Evolutionary conservation across 2,329 filamentous ascomycete genomes (phyloP).

Genomic region (Chrysoporthe cubensis): DNA sequence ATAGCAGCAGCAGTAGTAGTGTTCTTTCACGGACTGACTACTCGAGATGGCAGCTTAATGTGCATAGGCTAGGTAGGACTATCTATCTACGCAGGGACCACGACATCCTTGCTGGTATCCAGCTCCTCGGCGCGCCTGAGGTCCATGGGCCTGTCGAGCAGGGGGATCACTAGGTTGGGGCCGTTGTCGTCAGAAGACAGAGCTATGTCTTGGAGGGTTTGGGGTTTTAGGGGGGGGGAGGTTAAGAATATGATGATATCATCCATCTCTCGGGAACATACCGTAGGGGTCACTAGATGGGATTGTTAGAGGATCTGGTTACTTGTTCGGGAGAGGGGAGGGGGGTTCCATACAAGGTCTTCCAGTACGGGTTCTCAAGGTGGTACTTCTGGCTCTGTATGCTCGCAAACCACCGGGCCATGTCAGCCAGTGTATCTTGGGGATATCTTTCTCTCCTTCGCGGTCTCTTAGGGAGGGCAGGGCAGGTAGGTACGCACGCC

Average conservation of each 20-base stretch:
- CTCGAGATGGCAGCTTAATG: not conserved
- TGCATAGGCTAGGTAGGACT: not conserved
- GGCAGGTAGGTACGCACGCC: slow-evolving; percentile 47
- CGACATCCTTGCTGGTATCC: slow-evolving; percentile 57
- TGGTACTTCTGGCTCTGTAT: slow-evolving; percentile 63
- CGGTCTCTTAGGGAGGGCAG: not conserved
- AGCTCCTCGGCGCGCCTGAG: slow-evolving; percentile 69
- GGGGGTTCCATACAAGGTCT: slow-evolving; percentile 57
- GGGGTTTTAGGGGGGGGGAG: not conserved
- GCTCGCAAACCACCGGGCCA: not conserved
- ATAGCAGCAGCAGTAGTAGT: not conserved
- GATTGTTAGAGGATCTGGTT: no score
- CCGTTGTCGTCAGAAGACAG: not conserved
- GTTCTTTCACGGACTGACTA: not conserved
- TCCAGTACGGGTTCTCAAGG: slow-evolving; percentile 72
- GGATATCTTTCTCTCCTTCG: no score
- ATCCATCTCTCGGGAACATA: not conserved
- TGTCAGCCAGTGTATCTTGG: slow-evolving; percentile 8
- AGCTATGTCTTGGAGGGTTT: not conserved
- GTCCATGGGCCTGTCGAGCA: slow-evolving; percentile 72
- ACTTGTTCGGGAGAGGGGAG: no score
- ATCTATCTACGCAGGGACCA: slow-evolving; percentile 37
- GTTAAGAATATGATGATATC: not conserved
- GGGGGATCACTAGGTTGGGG: slow-evolving; percentile 56
- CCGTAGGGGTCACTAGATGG: slow-evolving; percentile 58